These are phyloP conservation scores for Umbelopsis ramanniana DNA, from an alignment of 192 early-diverging fungal genomes.

Conservation along the genomic window DNA sequence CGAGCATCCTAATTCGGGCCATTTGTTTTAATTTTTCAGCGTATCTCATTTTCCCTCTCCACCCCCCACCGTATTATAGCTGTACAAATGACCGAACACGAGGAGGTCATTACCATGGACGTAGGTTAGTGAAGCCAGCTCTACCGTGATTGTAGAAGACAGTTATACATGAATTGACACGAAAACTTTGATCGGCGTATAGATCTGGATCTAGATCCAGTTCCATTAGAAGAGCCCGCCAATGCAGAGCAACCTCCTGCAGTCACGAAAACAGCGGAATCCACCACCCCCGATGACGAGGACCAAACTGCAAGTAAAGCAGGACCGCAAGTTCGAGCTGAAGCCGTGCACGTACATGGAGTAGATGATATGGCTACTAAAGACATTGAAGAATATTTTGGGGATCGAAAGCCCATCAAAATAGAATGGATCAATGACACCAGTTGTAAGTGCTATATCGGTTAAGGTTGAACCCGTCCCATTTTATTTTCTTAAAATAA, in stretches of 20 bases:
- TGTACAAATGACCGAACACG: neutral
- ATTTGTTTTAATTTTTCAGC: neutral
- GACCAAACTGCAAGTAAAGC: neutral
- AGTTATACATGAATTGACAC: neutral
- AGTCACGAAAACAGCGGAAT: too few relatives aligned
- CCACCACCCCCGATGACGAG: neutral
- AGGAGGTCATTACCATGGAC: conserved; percentile 17
- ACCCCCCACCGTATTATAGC: neutral
- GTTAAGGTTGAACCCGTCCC: too few relatives aligned
- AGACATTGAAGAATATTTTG: conserved; percentile 49
- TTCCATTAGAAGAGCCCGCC: neutral
- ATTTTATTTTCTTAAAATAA: neutral
- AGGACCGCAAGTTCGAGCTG: conserved; percentile 13
- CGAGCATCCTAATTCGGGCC: too few relatives aligned
- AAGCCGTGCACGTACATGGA: conserved; percentile 47
- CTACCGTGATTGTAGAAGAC: too few relatives aligned
- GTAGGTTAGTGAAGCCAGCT: conserved; percentile 1
- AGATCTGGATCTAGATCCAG: neutral
- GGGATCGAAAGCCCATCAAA: conserved; percentile 37
- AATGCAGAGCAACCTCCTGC: too few relatives aligned
- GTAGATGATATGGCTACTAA: conserved; percentile 54
- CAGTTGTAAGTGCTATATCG: conserved; percentile 48
- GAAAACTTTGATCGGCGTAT: neutral
- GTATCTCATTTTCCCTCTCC: neutral
- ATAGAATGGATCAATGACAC: conserved; percentile 57